These are phyloP conservation scores for Brassica carinata DNA, from an alignment of 345 rosid genomes.

Conservation along the genomic window DNA sequence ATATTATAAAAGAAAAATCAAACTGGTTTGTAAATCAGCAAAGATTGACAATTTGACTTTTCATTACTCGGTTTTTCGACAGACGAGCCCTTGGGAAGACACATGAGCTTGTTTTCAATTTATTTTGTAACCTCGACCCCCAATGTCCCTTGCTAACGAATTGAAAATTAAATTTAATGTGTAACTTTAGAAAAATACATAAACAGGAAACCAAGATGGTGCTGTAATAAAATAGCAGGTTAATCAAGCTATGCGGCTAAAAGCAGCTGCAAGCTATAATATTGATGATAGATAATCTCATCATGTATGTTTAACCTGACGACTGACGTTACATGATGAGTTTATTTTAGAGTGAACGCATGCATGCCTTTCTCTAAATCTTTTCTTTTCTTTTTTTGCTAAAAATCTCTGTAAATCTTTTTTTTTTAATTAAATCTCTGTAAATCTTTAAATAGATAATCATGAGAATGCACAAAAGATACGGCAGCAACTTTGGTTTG, in stretches of 20 bases:
- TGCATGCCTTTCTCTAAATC: constrained; percentile 5
- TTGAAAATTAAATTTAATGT: background rate
- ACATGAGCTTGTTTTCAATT: background rate
- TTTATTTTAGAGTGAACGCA: constrained; percentile 15
- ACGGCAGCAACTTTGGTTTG: no score
- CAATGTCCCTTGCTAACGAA: background rate
- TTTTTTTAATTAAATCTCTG: no score
- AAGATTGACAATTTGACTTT: constrained; percentile 22
- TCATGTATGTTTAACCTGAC: constrained; percentile 2
- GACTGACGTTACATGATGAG: background rate
- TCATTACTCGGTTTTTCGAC: constrained; percentile 12
- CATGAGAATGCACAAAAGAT: background rate
- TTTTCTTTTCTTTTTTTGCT: no score
- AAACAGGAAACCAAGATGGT: constrained; percentile 6
- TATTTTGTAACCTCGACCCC: background rate
- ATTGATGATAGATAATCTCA: constrained; percentile 1
- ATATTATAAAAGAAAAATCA: background rate
- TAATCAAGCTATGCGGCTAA: background rate
- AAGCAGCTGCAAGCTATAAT: background rate
- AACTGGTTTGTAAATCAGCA: background rate
- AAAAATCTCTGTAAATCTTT: no score
- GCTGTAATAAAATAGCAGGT: background rate
- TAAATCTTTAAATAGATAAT: background rate
- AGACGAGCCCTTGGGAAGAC: constrained; percentile 30
- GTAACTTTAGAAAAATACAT: background rate